These are phyloP conservation scores for Euphrasia confusa DNA, from an alignment of 257 asterid genomes.

Conservation along the genomic window DNA sequence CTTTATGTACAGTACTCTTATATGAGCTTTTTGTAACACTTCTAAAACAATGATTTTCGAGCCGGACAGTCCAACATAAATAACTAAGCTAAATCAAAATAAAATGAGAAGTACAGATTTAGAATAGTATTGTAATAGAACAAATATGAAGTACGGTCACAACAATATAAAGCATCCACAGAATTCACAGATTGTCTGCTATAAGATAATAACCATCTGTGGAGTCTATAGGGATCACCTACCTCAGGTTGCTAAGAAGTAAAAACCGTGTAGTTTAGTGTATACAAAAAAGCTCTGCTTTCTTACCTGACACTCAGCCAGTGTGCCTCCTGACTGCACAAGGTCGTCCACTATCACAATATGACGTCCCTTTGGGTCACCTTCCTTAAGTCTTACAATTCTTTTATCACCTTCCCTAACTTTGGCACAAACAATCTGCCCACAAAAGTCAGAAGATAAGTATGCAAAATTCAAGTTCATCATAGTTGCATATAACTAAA, in stretches of 20 bases:
- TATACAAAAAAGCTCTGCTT: not conserved
- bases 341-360: constrained; percentile 98
- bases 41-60: too few relatives aligned
- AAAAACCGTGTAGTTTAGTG: too few relatives aligned
- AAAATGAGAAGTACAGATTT: too few relatives aligned
- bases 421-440: constrained; percentile 86
- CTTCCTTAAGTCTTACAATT: constrained; percentile 84
- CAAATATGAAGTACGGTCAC: too few relatives aligned
- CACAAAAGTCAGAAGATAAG: constrained; percentile 21
- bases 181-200: too few relatives aligned
- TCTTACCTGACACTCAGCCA: constrained; percentile 82
- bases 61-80: too few relatives aligned
- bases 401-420: constrained; percentile 96
- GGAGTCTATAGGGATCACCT: not conserved
- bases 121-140: too few relatives aligned
- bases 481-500: constrained; percentile 1
- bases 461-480: constrained; percentile 15
- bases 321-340: constrained; percentile 96
- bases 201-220: too few relatives aligned
- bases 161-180: too few relatives aligned
- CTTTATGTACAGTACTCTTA: not conserved
- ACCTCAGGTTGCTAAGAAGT: not conserved
- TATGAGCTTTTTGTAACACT: not conserved
- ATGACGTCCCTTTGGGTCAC: constrained; percentile 87
- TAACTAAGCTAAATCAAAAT: too few relatives aligned